These are phyloP conservation scores for Martensiomyces pterosporus DNA, from an alignment of 192 early-diverging fungal genomes.

Conservation along the genomic window DNA sequence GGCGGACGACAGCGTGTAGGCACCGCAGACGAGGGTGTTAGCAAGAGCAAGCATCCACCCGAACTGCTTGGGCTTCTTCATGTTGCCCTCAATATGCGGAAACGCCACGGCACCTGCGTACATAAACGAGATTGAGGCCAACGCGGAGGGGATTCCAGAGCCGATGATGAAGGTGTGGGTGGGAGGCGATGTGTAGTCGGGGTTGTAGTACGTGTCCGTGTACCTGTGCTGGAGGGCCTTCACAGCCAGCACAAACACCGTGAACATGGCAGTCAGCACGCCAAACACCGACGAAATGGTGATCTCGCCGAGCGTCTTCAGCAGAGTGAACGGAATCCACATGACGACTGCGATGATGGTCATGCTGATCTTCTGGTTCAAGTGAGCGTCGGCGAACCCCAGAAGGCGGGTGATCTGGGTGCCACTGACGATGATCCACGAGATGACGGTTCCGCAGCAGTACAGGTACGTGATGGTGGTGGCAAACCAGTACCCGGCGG, in stretches of 20 bases:
- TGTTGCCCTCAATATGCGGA: slow-evolving; percentile 78
- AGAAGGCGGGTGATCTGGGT: slow-evolving; percentile 60
- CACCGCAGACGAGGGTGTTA: slow-evolving; percentile 60
- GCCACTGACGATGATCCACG: slow-evolving; percentile 75
- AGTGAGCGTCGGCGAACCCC: slow-evolving; percentile 33
- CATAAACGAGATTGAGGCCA: slow-evolving; percentile 78
- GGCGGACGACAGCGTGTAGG: slow-evolving; percentile 66
- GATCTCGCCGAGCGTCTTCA: slow-evolving; percentile 77
- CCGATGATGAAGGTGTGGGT: slow-evolving; percentile 57
- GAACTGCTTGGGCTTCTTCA: slow-evolving; percentile 68
- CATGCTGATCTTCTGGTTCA: slow-evolving; percentile 58
- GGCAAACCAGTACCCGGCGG: slow-evolving; percentile 56
- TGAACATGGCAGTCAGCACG: slow-evolving; percentile 63
- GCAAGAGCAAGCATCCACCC: slow-evolving; percentile 60
- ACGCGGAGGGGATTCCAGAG: slow-evolving; percentile 66
- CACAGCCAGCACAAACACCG: slow-evolving; percentile 50
- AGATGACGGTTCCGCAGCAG: slow-evolving; percentile 62
- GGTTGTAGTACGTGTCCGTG: slow-evolving; percentile 33
- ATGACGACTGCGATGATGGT: slow-evolving; percentile 61
- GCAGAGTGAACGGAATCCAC: slow-evolving; percentile 71
- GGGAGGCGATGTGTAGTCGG: slow-evolving; percentile 24
- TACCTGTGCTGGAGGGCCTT: slow-evolving; percentile 37
- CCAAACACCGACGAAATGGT: slow-evolving; percentile 71
- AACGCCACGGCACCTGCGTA: slow-evolving; percentile 82
- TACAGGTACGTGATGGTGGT: slow-evolving; percentile 54